Evolutionary conservation across 1,139 yeast genomes (phyloP).

Genomic region (Lodderomyces pseudojiufengensis): DNA sequence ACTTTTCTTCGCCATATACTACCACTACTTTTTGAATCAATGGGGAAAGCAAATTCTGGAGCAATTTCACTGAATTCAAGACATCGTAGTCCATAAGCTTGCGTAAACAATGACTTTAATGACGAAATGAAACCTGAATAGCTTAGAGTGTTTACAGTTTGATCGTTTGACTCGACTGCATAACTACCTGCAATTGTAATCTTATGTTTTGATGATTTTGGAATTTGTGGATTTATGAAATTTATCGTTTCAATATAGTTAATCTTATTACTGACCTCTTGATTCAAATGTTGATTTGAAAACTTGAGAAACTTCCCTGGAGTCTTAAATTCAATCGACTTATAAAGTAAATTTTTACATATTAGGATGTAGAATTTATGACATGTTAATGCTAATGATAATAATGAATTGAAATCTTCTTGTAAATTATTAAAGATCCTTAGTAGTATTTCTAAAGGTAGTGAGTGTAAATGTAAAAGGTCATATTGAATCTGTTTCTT

Average conservation of each 20-base stretch:
- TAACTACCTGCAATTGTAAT: conserved; percentile 41
- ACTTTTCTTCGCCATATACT: conserved; percentile 14
- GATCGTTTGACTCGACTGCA: conserved; percentile 24
- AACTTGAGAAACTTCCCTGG: conserved; percentile 30
- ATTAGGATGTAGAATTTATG: conserved; percentile 33
- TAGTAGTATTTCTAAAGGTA: conserved; percentile 41
- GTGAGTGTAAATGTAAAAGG: conserved; percentile 29
- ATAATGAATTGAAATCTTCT: conserved; percentile 17
- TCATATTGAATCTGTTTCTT: conserved; percentile 20
- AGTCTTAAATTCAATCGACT: conserved; percentile 24
- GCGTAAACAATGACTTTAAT: conserved; percentile 24
- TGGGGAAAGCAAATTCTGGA: conserved; percentile 49
- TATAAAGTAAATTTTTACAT: conserved; percentile 35
- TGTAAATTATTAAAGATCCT: conserved; percentile 27
- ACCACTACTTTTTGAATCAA: conserved; percentile 13
- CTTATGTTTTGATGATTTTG: conserved; percentile 20
- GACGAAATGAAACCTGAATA: conserved; percentile 27
- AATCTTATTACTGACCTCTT: conserved; percentile 23
- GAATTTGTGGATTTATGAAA: conserved; percentile 35
- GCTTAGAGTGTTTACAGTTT: conserved; percentile 15
- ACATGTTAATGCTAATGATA: conserved; percentile 31
- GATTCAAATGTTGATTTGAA: conserved; percentile 22
- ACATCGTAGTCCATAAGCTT: conserved; percentile 31
- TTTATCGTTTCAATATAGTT: conserved; percentile 27
- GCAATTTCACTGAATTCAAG: conserved; percentile 41